A percentile compares a stretch with the other conserved stretches of the same genome.
These are phyloP conservation scores for Scenedesmus sp. DNA, from an alignment of 163 green algal species.

Conservation along the genomic window DNA sequence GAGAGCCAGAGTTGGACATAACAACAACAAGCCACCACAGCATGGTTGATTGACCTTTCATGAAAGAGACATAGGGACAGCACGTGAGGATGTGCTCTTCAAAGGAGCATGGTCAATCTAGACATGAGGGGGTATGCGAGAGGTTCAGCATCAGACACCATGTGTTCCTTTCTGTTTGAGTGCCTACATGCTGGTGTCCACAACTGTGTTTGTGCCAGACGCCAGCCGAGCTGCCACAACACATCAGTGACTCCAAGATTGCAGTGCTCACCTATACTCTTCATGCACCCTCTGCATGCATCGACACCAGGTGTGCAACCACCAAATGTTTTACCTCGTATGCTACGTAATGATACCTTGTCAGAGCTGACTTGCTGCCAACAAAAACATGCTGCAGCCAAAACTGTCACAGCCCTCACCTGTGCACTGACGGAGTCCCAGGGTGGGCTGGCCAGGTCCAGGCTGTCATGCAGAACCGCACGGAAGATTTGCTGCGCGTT, in stretches of 20 bases:
- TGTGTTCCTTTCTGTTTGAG: no score
- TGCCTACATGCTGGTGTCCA: no score
- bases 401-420: constrained; percentile 47
- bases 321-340: no score
- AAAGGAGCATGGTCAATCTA: background rate
- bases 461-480: constrained; percentile 65
- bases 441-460: constrained; percentile 80
- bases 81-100: background rate
- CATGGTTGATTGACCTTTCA: background rate
- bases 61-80: background rate
- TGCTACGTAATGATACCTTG: background rate
- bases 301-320: no score
- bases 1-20: background rate
- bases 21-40: background rate
- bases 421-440: constrained; percentile 76
- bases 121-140: background rate
- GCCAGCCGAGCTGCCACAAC: no score
- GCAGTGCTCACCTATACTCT: no score
- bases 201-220: no score
- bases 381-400: background rate
- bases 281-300: no score
- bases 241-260: no score
- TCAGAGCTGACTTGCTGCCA: background rate
- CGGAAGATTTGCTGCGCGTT: constrained; percentile 90
- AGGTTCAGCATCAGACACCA: no score